phyloP scores from a whole-genome alignment of 73 alveolate genomes.

The Symbiodinium pilosum region DNA sequence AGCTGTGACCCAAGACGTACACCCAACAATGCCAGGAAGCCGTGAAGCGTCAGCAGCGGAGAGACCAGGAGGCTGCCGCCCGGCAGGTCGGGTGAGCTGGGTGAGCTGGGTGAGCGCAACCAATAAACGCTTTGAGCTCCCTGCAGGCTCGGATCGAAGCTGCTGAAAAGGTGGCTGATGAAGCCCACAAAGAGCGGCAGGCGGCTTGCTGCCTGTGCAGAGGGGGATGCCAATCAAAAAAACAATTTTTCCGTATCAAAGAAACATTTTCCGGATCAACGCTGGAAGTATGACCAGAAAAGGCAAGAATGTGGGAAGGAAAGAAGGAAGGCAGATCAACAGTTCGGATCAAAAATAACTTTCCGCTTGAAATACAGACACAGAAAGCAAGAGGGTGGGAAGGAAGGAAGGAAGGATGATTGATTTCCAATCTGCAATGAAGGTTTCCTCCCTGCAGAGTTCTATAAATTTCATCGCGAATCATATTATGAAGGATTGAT shows the following conservation, averaged over 20 bases:
- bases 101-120: background rate
- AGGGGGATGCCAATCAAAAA: background rate
- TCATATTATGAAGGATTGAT: no score
- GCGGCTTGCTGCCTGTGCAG: background rate
- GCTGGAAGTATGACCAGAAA: background rate
- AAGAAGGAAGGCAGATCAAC: background rate
- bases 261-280: background rate
- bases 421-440: no score
- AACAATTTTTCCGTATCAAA: background rate
- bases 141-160: conserved; percentile 47
- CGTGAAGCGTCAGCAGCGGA: conserved; percentile 55
- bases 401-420: no score
- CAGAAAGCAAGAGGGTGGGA: no score
- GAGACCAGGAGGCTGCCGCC: conserved; percentile 73
- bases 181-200: conserved; percentile 16
- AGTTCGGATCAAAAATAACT: no score
- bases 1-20: background rate
- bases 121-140: background rate
- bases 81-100: conserved; percentile 43
- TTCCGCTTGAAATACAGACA: no score
- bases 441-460: no score
- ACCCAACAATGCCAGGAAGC: conserved; percentile 25
- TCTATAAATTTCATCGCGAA: no score
- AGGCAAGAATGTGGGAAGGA: background rate
- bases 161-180: conserved; percentile 65